Conservation (phyloP, 2,329 filamentous ascomycete species). For the Nemania diffusa region DNA sequence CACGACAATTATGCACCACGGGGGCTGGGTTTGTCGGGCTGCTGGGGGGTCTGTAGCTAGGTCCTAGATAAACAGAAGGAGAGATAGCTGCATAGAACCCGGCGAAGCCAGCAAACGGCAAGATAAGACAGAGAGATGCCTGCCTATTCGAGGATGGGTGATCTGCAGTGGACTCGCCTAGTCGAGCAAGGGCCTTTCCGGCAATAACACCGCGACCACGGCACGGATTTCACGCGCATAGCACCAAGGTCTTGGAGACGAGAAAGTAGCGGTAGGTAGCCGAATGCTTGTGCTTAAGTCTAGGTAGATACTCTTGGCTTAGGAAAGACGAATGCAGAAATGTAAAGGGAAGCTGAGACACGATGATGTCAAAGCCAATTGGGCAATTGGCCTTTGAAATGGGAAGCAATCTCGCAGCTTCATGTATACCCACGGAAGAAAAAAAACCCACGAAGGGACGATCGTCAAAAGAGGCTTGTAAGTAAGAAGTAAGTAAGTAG, state of each 20-base stretch:
- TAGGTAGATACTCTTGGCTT: background rate
- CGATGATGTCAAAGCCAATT: background rate
- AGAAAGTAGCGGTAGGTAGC: background rate
- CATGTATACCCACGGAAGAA: background rate
- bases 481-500: no score
- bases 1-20: background rate
- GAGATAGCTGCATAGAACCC: background rate
- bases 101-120: background rate
- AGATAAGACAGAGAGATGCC: constrained; percentile 43
- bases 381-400: background rate
- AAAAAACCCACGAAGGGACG: constrained; percentile 10
- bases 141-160: constrained; percentile 45
- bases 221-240: background rate
- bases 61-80: background rate
- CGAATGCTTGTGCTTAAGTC: background rate
- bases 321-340: background rate
- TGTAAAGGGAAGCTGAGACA: background rate
- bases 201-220: constrained; percentile 16
- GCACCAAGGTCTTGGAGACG: background rate
- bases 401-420: background rate
- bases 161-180: constrained; percentile 19
- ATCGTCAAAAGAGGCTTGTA: background rate
- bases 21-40: background rate
- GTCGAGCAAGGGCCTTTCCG: constrained; percentile 19
- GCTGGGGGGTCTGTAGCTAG: background rate